These are phyloP conservation scores for Gelatoporia subvermispora DNA, from an alignment of 768 basidiomycete genomes.

Conservation along the genomic window DNA sequence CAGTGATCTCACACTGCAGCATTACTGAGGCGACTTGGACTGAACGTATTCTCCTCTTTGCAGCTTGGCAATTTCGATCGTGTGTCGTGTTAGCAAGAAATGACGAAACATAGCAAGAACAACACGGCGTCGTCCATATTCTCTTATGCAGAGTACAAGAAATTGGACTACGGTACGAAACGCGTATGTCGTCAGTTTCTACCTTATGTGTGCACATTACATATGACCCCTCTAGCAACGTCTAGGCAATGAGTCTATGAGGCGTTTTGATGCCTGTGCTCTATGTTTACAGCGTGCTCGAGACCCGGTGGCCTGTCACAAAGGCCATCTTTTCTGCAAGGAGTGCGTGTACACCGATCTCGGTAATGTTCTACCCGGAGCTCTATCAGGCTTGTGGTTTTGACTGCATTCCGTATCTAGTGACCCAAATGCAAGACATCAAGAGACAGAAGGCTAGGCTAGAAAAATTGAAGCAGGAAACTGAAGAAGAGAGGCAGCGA, in stretches of 20 bases:
- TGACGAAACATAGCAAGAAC: constrained; percentile 91
- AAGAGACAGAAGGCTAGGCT: constrained; percentile 84
- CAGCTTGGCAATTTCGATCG: too few relatives aligned
- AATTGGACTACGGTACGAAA: constrained; percentile 80
- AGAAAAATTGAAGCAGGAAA: constrained; percentile 68
- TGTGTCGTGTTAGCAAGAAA: too few relatives aligned
- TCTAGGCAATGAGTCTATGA: constrained; percentile 89
- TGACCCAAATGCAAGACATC: constrained; percentile 88
- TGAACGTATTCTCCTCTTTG: too few relatives aligned
- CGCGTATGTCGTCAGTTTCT: constrained; percentile 37
- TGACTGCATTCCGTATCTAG: constrained; percentile 30
- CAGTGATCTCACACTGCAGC: too few relatives aligned
- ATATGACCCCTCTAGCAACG: constrained; percentile 46
- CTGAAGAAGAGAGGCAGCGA: constrained; percentile 70
- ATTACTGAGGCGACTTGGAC: too few relatives aligned
- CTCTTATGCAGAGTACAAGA: constrained; percentile 86
- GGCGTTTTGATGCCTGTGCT: constrained; percentile 85
- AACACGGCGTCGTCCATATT: constrained; percentile 87
- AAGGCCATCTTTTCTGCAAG: constrained; percentile 94
- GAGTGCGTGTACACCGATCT: constrained; percentile 90
- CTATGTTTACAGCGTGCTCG: constrained; percentile 82
- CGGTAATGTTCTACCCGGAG: constrained; percentile 37
- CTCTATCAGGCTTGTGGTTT: neutral
- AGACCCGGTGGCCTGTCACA: constrained; percentile 75
- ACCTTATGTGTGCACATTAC: neutral